phyloP scores from a whole-genome alignment of 2,329 filamentous ascomycete species.

The Neospermospora avenae region DNA sequence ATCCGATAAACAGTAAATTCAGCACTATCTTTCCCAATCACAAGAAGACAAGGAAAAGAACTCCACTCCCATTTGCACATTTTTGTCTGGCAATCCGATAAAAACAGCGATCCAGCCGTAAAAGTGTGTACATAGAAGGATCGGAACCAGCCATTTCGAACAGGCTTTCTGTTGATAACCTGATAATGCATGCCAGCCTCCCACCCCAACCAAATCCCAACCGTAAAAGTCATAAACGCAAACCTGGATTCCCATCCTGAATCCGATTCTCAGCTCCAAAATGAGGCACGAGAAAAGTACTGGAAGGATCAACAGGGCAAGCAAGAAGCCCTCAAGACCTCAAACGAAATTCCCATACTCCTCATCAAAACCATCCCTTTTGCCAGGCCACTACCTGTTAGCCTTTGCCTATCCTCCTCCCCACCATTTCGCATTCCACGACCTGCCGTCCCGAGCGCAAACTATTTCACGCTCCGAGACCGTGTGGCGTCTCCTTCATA shows the following conservation, averaged over 20 bases:
- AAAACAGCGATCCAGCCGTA: no score
- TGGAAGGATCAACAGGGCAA: background rate
- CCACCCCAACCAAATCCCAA: background rate
- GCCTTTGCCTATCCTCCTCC: background rate
- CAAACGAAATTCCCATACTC: conserved; percentile 16
- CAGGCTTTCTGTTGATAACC: background rate
- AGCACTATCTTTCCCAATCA: background rate
- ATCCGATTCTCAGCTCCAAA: background rate
- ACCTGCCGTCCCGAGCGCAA: background rate
- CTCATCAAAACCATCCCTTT: conserved; percentile 12
- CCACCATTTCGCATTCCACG: conserved; percentile 2
- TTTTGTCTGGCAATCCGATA: background rate
- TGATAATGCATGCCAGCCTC: background rate
- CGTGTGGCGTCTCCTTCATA: conserved; percentile 30
- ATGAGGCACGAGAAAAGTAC: background rate
- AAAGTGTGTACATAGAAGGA: background rate
- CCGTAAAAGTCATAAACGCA: background rate
- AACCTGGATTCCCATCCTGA: background rate
- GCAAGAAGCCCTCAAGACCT: conserved; percentile 13
- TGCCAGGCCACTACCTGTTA: conserved; percentile 8
- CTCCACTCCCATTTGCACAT: background rate
- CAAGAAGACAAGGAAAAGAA: background rate
- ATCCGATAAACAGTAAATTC: background rate
- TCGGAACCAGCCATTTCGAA: background rate
- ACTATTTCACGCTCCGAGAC: conserved; percentile 17